These are phyloP conservation scores for Calvatia gigantea DNA, from an alignment of 768 basidiomycete genomes.

Conservation along the genomic window DNA sequence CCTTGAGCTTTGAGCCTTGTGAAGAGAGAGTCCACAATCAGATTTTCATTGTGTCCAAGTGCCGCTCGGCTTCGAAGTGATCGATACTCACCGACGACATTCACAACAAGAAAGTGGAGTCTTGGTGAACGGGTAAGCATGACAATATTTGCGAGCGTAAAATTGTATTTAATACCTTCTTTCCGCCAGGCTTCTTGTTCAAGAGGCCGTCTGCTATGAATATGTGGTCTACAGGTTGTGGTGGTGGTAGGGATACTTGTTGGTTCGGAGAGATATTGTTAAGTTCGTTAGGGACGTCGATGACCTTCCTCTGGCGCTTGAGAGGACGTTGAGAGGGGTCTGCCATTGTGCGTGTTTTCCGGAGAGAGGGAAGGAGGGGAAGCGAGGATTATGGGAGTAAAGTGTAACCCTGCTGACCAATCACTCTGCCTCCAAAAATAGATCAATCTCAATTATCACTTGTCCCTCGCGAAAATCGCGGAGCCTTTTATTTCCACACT, in stretches of 20 bases:
- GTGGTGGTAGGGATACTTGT: slow-evolving; percentile 22
- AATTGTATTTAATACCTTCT: slow-evolving; percentile 35
- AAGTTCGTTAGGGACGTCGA: slow-evolving; percentile 16
- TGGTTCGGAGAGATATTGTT: slow-evolving; percentile 18
- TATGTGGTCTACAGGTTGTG: slow-evolving; percentile 42
- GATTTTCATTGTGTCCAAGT: slow-evolving; percentile 12
- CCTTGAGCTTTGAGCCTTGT: slow-evolving; percentile 55
- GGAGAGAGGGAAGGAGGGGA: slow-evolving; percentile 9
- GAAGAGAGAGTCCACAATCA: slow-evolving; percentile 12
- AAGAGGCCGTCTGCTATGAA: slow-evolving; percentile 47
- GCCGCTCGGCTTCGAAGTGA: slow-evolving; percentile 6
- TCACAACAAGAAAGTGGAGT: slow-evolving; percentile 61
- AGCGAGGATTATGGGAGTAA: slow-evolving; percentile 2
- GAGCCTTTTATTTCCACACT: background rate
- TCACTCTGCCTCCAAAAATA: background rate
- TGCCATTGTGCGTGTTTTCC: slow-evolving; percentile 13
- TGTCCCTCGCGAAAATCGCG: slow-evolving; percentile 7
- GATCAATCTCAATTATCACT: background rate
- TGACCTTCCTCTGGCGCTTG: slow-evolving; percentile 45
- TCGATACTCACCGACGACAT: slow-evolving; percentile 46
- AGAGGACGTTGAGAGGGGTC: slow-evolving; percentile 29
- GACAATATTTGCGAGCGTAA: slow-evolving; percentile 2
- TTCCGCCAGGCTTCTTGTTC: slow-evolving; percentile 42
- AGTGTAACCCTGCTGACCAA: slow-evolving; percentile 9
- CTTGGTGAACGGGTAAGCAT: slow-evolving; percentile 21